Conservation (phyloP, 2,329 filamentous ascomycete species). For the Colletotrichum sojae region DNA sequence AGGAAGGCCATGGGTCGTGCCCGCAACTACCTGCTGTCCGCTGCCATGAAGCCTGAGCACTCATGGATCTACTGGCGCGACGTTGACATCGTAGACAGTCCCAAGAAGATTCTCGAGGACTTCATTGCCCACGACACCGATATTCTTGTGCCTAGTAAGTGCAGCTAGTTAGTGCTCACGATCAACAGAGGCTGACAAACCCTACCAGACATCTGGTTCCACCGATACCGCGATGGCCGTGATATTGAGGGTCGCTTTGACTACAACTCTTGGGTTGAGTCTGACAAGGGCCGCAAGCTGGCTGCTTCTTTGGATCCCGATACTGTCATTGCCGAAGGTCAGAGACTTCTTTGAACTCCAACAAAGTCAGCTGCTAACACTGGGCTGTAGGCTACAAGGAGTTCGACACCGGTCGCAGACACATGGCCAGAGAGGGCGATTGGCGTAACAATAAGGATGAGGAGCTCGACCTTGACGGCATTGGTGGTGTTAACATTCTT, state of each 20-base stretch:
- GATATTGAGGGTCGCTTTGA: constrained; percentile 98
- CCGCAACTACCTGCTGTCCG: constrained; percentile 89
- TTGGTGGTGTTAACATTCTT: constrained; percentile 96
- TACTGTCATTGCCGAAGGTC: constrained; percentile 88
- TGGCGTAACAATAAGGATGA: constrained; percentile 93
- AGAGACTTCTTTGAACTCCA: constrained; percentile 37
- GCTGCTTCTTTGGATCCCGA: constrained; percentile 82
- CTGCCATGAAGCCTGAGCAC: constrained; percentile 91
- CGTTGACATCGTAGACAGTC: constrained; percentile 94
- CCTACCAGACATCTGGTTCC: constrained; percentile 91
- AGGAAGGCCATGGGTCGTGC: constrained; percentile 92
- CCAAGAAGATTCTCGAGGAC: constrained; percentile 89
- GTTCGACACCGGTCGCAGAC: constrained; percentile 88
- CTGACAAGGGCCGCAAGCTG: constrained; percentile 84
- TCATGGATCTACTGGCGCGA: constrained; percentile 99
- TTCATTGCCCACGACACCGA: constrained; percentile 95
- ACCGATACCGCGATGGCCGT: constrained; percentile 82
- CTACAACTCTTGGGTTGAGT: constrained; percentile 99
- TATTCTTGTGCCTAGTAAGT: constrained; percentile 93
- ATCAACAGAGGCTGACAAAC: constrained; percentile 33
- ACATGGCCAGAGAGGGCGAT: constrained; percentile 93
- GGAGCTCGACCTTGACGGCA: constrained; percentile 92
- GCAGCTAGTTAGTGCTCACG: background rate
- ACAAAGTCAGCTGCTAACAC: constrained; percentile 41
- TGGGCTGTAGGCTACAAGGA: constrained; percentile 84